Conservation (phyloP, 371 early-diverging fungal genomes). For the Mortierella sp. region DNA sequence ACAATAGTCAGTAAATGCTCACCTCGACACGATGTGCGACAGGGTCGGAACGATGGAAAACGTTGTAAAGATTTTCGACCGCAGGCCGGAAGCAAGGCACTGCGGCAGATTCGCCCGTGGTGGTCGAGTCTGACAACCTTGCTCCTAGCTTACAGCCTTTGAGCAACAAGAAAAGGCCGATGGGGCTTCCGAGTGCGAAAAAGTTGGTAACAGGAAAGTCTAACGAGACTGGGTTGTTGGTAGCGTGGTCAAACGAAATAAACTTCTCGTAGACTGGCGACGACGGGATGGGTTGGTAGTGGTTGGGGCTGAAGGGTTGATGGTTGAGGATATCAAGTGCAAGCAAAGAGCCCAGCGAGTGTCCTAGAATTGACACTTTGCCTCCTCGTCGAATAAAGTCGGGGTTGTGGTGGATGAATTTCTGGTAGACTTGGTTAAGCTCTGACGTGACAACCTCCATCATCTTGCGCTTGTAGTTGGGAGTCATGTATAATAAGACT, state of each 20-base stretch:
- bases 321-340: constrained; percentile 84
- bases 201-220: constrained; percentile 71
- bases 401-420: constrained; percentile 80
- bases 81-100: constrained; percentile 72
- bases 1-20: not conserved
- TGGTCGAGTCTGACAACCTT: constrained; percentile 60
- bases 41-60: constrained; percentile 82
- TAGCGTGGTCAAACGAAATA: constrained; percentile 35
- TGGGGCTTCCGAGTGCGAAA: constrained; percentile 84
- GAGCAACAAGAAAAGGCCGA: constrained; percentile 82
- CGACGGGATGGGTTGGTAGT: constrained; percentile 52
- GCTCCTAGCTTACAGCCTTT: constrained; percentile 76
- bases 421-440: constrained; percentile 78
- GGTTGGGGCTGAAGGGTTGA: constrained; percentile 65
- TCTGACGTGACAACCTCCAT: constrained; percentile 80
- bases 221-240: constrained; percentile 35
- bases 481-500: constrained; percentile 90
- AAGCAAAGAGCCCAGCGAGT: constrained; percentile 85
- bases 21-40: constrained; percentile 60
- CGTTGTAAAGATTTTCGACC: constrained; percentile 83
- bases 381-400: constrained; percentile 77
- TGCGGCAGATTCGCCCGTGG: constrained; percentile 45
- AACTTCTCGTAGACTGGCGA: constrained; percentile 55
- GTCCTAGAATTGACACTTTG: constrained; percentile 83
- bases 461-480: constrained; percentile 85